phyloP scores from a whole-genome alignment of 1,139 yeast species.

The Nakaseomyces kungkrabaensis region DNA sequence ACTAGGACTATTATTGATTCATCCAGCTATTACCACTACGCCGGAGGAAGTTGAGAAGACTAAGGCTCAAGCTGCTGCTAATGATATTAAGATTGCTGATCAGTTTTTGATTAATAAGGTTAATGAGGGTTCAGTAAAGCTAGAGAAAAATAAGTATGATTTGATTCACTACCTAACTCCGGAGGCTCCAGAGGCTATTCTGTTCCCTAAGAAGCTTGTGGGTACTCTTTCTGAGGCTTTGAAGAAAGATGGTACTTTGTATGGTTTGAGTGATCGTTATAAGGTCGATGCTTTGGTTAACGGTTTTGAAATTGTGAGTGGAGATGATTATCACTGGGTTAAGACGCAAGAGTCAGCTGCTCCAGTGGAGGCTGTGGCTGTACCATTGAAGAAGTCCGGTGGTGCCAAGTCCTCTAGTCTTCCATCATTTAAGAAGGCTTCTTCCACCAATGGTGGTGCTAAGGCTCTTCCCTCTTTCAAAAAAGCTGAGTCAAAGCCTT shows the following conservation, averaged over 20 bases:
- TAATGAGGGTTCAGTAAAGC: constrained; percentile 44
- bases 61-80: constrained; percentile 29
- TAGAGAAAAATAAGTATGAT: constrained; percentile 38
- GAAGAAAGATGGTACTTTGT: constrained; percentile 18
- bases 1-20: constrained; percentile 46
- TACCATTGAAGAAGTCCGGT: constrained; percentile 10
- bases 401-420: constrained; percentile 3
- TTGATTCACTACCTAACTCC: constrained; percentile 54
- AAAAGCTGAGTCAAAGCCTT: constrained; percentile 3
- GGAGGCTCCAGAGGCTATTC: constrained; percentile 28
- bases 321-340: constrained; percentile 20
- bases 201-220: constrained; percentile 25
- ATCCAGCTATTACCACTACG: constrained; percentile 63
- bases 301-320: constrained; percentile 21
- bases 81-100: constrained; percentile 16
- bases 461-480: constrained; percentile 6
- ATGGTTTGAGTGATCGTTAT: constrained; percentile 23
- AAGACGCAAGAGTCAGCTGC: constrained; percentile 11
- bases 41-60: constrained; percentile 38
- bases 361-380: constrained; percentile 5
- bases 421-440: constrained; percentile 9
- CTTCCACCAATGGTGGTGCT: background rate
- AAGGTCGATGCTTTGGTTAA: constrained; percentile 28
- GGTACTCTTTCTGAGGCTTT: constrained; percentile 18
- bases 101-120: constrained; percentile 55